phyloP scores from a whole-genome alignment of 2,329 filamentous ascomycete species.

The Phaeosphaeria sp. region DNA sequence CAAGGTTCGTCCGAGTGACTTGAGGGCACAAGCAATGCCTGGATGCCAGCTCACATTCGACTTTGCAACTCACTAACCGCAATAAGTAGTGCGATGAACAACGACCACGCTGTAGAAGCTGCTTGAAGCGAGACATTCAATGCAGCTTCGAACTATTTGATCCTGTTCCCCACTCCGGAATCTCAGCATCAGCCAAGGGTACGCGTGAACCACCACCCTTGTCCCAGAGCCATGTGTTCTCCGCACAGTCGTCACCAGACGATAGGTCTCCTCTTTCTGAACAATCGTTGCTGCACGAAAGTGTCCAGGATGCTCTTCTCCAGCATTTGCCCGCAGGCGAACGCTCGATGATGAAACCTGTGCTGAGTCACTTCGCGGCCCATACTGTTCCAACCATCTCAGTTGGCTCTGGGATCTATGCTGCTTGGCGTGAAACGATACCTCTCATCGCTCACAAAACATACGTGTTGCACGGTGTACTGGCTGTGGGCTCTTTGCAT shows the following conservation, averaged over 20 bases:
- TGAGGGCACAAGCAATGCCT: neutral
- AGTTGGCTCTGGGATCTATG: constrained; percentile 12
- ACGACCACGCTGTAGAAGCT: constrained; percentile 26
- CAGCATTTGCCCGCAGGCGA: constrained; percentile 14
- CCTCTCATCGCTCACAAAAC: constrained; percentile 43
- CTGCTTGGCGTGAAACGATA: constrained; percentile 32
- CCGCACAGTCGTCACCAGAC: constrained; percentile 1
- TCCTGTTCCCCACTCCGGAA: constrained; percentile 7
- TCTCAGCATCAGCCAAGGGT: neutral
- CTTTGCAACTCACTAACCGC: constrained; percentile 3
- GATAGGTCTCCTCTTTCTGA: constrained; percentile 6
- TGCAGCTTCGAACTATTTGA: constrained; percentile 28
- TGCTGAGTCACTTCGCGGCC: constrained; percentile 32
- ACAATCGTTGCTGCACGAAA: constrained; percentile 16
- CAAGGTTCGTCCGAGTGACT: constrained; percentile 15
- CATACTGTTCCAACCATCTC: constrained; percentile 29
- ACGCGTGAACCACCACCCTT: neutral
- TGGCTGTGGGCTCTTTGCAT: constrained; percentile 54
- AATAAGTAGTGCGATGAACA: constrained; percentile 28
- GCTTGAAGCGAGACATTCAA: constrained; percentile 14
- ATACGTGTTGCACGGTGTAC: constrained; percentile 52
- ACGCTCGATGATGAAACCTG: constrained; percentile 15
- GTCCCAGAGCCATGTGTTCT: constrained; percentile 8
- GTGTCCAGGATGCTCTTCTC: constrained; percentile 15
- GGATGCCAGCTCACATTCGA: neutral